A percentile compares a stretch with the other conserved stretches of the same genome.
Evolutionary conservation across 306 rosid genomes (phyloP).

Genomic region (Crataegus laevigata): DNA sequence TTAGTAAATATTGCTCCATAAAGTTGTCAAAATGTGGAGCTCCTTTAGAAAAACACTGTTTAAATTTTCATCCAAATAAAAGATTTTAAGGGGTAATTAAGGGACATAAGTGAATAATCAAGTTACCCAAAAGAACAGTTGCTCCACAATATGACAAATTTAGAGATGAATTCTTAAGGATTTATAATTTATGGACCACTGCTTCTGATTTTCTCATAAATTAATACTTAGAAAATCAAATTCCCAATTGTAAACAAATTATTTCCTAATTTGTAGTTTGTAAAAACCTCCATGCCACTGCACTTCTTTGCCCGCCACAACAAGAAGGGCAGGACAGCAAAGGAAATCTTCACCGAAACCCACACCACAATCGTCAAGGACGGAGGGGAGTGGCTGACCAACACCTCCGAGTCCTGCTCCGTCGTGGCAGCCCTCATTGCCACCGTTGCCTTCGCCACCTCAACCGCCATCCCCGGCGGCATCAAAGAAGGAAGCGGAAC

Average conservation of each 20-base stretch:
- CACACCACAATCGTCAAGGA: conserved; percentile 7
- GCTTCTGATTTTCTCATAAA: no score
- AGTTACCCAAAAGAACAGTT: no score
- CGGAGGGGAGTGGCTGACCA: conserved; percentile 31
- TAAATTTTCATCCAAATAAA: no score
- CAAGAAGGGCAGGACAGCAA: conserved; percentile 13
- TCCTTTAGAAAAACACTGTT: no score
- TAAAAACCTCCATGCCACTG: conserved; percentile 16
- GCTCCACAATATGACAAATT: no score
- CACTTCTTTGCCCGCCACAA: conserved; percentile 24
- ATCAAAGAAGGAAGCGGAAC: conserved; percentile 3
- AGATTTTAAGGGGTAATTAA: no score
- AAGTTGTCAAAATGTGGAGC: no score
- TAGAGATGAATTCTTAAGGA: no score
- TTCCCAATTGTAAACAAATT: not conserved
- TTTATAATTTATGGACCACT: no score
- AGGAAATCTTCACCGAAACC: conserved; percentile 22
- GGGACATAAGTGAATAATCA: no score
- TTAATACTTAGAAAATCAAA: no score
- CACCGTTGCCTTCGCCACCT: conserved; percentile 31
- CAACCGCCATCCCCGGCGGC: conserved; percentile 27
- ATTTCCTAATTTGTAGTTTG: conserved; percentile 15
- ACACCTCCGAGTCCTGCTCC: conserved; percentile 39
- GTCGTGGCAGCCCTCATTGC: conserved; percentile 46
- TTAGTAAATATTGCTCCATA: no score